Evolutionary conservation across 306 rosid genomes (phyloP), one percentile per base, ranked within the genome.

Genomic region (Casuarina equisetifolia): DNA sequence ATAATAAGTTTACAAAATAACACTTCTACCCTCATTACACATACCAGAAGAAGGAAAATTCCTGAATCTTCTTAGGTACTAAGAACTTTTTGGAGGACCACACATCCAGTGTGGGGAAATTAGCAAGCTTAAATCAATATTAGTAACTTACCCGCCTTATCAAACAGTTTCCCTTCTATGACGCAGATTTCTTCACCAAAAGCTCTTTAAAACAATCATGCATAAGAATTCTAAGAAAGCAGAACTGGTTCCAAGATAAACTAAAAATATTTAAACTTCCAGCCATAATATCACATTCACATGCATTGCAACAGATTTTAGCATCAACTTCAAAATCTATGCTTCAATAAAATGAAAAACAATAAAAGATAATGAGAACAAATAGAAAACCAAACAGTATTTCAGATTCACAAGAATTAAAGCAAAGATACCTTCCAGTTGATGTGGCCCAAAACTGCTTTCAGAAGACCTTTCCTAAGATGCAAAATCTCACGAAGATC

Each of bases 401-500:
- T 69, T 58, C 53, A 57, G 64, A 42, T 73, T 5, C 74, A 67
- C 61, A 44, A 59, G 32, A 62, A 72, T 35, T 43, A 74, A 75
- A 46, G 68, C n/a, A 78, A 81, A 62, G 83, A 72, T 49, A 94
- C 98, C 97, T 89, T 91, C 92, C 86, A 73, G 49, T 82, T 76
- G 79, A 82, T 82, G 85, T 86, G 91, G 72, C 84, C 83, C 83
- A 87, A 80, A 83, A 85, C 52, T 78, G 86, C 91, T 82, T 87
- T 87, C 74, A 94, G 70, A 77, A 94, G 90, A 83, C 79, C 86
- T 84, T 88, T 94, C 83, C 98, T 86, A 52, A 90, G 77, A 74
- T 77, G 83, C 78, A 92, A 87, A 76, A 84, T 83, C 81, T 92
- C 95, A 49, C 85, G 91, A 45, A 83, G 79, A 71, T 92, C 97